Evolutionary conservation across 2,329 filamentous ascomycete genomes (phyloP).

Genomic region (Claviceps sp.): DNA sequence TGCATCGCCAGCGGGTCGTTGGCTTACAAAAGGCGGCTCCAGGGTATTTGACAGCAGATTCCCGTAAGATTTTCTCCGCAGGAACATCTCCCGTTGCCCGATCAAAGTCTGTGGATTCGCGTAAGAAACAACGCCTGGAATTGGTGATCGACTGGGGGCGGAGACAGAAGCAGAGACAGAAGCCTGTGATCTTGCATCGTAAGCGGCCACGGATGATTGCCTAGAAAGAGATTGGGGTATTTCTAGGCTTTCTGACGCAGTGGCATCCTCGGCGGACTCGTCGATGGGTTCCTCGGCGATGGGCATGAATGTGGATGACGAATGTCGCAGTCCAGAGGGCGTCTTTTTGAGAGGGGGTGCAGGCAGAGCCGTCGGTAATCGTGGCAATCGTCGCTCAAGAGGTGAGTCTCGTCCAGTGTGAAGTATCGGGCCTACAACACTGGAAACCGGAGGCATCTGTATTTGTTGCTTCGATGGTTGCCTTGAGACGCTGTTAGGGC

Average conservation of each 20-base stretch:
- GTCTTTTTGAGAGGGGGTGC: slow-evolving; percentile 10
- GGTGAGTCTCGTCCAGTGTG: background rate
- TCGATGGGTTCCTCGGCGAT: slow-evolving; percentile 29
- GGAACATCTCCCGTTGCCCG: slow-evolving; percentile 39
- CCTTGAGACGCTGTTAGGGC: slow-evolving; percentile 6
- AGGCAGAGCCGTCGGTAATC: background rate
- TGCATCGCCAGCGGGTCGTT: slow-evolving; percentile 25
- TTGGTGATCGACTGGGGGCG: slow-evolving; percentile 12
- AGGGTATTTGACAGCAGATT: slow-evolving; percentile 18
- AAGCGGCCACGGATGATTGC: slow-evolving; percentile 10
- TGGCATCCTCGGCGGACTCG: slow-evolving; percentile 8
- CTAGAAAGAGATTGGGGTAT: slow-evolving; percentile 4
- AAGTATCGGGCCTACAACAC: background rate
- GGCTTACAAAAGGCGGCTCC: slow-evolving; percentile 13
- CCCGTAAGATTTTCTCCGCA: slow-evolving; percentile 37
- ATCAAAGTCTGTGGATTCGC: slow-evolving; percentile 41
- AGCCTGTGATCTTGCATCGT: slow-evolving; percentile 9
- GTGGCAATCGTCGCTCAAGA: background rate
- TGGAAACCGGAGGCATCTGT: slow-evolving; percentile 10
- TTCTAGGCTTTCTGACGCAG: slow-evolving; percentile 3
- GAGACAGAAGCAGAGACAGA: background rate
- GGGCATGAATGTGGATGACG: slow-evolving; percentile 19
- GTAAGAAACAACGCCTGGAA: slow-evolving; percentile 36
- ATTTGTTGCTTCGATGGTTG: slow-evolving; percentile 12
- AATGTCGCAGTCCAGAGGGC: slow-evolving; percentile 11